A percentile compares a stretch with the other conserved stretches of the same genome.
Evolutionary conservation across 2,329 filamentous ascomycete species (phyloP).

Genomic region (Neophaeococcomyces mojaviensis): DNA sequence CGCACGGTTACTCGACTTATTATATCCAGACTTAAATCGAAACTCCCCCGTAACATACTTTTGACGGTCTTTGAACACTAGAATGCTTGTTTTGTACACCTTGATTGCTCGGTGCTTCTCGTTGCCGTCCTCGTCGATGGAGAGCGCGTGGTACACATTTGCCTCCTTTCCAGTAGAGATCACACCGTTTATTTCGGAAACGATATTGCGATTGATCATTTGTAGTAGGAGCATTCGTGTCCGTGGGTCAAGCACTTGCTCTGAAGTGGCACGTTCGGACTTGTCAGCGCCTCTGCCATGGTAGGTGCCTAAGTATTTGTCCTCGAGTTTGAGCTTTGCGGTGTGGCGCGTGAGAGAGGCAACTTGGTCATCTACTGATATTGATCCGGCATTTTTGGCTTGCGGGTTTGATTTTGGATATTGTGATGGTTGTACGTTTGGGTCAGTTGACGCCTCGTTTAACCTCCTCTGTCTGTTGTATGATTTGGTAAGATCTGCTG

Average conservation of each 20-base stretch:
- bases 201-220: conserved; percentile 85
- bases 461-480: conserved; percentile 78
- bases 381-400: conserved; percentile 71
- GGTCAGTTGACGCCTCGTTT: conserved; percentile 44
- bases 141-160: conserved; percentile 89
- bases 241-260: conserved; percentile 87
- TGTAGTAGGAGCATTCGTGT: conserved; percentile 93
- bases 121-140: conserved; percentile 46
- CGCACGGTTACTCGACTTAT: conserved; percentile 87
- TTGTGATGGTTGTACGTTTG: conserved; percentile 46
- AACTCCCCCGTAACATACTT: conserved; percentile 93
- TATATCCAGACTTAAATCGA: conserved; percentile 81
- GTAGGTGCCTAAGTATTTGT: conserved; percentile 46
- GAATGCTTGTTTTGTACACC: conserved; percentile 96
- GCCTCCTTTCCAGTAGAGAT: conserved; percentile 96
- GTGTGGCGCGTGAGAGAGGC: conserved; percentile 78
- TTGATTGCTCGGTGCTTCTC: conserved; percentile 78
- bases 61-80: conserved; percentile 96
- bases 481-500: conserved; percentile 68
- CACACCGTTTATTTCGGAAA: conserved; percentile 89
- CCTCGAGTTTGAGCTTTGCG: conserved; percentile 73
- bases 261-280: conserved; percentile 84
- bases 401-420: conserved; percentile 69
- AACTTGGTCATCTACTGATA: conserved; percentile 76
- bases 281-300: conserved; percentile 57